phyloP scores from a whole-genome alignment of 805 yeast species.

The Sugiyamaella boreocaroliniensis region DNA sequence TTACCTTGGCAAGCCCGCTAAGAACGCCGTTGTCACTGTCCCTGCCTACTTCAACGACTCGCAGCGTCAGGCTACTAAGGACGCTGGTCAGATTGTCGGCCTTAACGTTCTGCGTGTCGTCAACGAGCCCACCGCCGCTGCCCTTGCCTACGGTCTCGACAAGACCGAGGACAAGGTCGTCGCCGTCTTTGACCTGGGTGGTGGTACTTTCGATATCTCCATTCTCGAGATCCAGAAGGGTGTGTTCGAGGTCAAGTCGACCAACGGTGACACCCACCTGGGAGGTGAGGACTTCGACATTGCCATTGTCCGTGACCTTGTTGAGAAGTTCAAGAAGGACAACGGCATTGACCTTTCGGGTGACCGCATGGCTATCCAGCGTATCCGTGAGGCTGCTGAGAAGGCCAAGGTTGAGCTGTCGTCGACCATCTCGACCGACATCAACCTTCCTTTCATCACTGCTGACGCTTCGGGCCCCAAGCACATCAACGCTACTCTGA shows the following conservation, averaged over 20 bases:
- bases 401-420: conserved; percentile 85
- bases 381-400: conserved; percentile 83
- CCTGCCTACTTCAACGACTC: conserved; percentile 98
- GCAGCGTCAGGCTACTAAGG: conserved; percentile 97
- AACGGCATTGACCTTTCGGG: conserved; percentile 55
- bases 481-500: conserved; percentile 64
- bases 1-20: conserved; percentile 74
- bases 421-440: conserved; percentile 61
- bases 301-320: conserved; percentile 74
- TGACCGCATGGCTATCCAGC: conserved; percentile 74
- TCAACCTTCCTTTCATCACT: conserved; percentile 79
- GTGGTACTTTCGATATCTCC: conserved; percentile 97
- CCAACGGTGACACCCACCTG: conserved; percentile 92
- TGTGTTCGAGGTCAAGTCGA: conserved; percentile 95
- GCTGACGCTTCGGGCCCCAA: conserved; percentile 80
- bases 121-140: conserved; percentile 98
- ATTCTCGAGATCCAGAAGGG: conserved; percentile 95
- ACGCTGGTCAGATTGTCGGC: conserved; percentile 95
- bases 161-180: conserved; percentile 76
- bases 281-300: conserved; percentile 94
- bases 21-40: conserved; percentile 91
- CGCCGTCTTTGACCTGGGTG: conserved; percentile 97
- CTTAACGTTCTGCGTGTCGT: conserved; percentile 89
- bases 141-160: conserved; percentile 91
- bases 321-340: conserved; percentile 71